Evolutionary conservation across 768 basidiomycete genomes (phyloP).

Genomic region (Mycena epipterygia): DNA sequence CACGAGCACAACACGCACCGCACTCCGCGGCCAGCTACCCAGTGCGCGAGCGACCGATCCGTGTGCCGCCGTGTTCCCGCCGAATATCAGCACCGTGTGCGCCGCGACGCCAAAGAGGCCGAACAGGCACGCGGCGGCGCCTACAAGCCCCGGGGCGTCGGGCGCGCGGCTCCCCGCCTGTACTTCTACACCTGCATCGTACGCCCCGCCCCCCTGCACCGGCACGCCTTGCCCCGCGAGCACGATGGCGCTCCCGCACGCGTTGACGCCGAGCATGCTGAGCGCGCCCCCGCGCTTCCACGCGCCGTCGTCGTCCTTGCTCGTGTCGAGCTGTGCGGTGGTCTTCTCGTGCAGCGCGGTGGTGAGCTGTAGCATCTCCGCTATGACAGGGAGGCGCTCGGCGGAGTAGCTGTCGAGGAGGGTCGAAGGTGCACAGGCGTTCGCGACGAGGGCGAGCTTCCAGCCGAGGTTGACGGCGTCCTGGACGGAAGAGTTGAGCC

Average conservation of each 20-base stretch:
- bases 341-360: conserved; percentile 43
- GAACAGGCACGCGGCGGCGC: conserved; percentile 40
- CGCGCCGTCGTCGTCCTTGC: conserved; percentile 23
- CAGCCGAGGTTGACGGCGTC: conserved; percentile 59
- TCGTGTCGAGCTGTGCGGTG: conserved; percentile 26
- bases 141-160: conserved; percentile 46
- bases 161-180: conserved; percentile 48
- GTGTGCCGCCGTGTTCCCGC: neutral
- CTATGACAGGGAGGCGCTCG: conserved; percentile 61
- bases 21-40: neutral
- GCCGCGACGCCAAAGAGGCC: conserved; percentile 38
- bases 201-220: conserved; percentile 32
- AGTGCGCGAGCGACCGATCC: neutral
- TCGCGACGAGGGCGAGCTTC: conserved; percentile 60
- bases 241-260: conserved; percentile 56
- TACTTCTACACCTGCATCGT: neutral
- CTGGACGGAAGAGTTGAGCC: conserved; percentile 52
- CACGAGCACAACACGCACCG: neutral
- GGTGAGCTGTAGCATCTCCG: conserved; percentile 58
- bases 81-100: conserved; percentile 50
- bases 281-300: conserved; percentile 39
- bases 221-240: conserved; percentile 44
- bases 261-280: conserved; percentile 58
- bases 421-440: conserved; percentile 45
- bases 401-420: conserved; percentile 56